Evolutionary conservation across 352 stramenopile genomes (phyloP), one percentile per base, ranked within the genome.

Genomic region (Lagenidium giganteum): DNA sequence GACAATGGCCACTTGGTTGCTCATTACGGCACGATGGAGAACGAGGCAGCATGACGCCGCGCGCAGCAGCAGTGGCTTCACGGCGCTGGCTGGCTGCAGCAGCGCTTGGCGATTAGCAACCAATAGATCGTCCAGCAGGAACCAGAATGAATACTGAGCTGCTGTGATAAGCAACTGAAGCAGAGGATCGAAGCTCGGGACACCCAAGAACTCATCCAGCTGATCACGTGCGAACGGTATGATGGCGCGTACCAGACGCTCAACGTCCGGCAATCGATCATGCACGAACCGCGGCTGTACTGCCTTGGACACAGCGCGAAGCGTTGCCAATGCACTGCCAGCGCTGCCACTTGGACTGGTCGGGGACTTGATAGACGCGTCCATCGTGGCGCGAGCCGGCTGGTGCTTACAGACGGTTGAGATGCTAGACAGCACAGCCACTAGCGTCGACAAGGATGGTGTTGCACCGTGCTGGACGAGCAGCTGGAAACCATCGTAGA

Each of bases 141-240:
- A 57, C 70, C 73, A 86, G 29, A 82, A 51, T 17, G 66, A 42
- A 26, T 65, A 72, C 21, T 60, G 67, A 6, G 67, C 69, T 17
- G 65, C 82, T 14, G 70, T 47, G 26, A 82, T 70, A 5, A 86
- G 31, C 5, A 73, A 48, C 21, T 66, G 64, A 13, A 71, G 51
- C 2, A 80, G 27, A 13, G 56, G 40, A 11, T 83, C 73, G 28
- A 74, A 82, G 6, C 70, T 59, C 1, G 57, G 53, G 8, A 66
- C 18, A 16, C 49, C 56, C 37, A 79, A 54, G 35, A 83, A 85
- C 18, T 42, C 27, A 34, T 56, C 54, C 3, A 79, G 39, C 6
- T 72, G 35, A 27, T 38, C 33, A n/a, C n/a, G n/a, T 13, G 59
- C 20, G 16, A 50, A 68, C 17, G 54, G 42, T 0, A 64, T 24